These are phyloP conservation scores for Pseudocercospora fuligena DNA, from an alignment of 2,329 filamentous ascomycete genomes.

Conservation along the genomic window DNA sequence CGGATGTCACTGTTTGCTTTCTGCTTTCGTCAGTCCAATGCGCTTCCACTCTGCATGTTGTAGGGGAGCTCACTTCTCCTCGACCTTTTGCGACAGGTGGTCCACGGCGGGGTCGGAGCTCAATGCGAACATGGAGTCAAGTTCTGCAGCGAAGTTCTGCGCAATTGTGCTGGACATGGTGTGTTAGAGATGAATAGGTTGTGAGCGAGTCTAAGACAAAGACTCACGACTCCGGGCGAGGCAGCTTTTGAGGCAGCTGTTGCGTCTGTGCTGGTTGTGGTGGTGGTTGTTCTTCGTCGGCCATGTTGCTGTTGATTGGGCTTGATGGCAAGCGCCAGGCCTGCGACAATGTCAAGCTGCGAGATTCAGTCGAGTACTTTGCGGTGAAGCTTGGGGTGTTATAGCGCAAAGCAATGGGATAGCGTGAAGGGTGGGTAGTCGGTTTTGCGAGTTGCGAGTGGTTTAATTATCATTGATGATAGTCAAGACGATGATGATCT, in stretches of 20 bases:
- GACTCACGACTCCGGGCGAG: constrained; percentile 37
- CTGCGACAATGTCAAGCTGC: not conserved
- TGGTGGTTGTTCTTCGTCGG: constrained; percentile 17
- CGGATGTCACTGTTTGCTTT: constrained; percentile 76
- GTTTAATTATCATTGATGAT: not conserved
- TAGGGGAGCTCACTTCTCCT: constrained; percentile 72
- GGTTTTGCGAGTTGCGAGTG: not conserved
- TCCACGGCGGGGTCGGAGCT: constrained; percentile 71
- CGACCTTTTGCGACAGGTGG: constrained; percentile 73
- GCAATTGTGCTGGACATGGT: constrained; percentile 73
- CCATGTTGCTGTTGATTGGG: constrained; percentile 13
- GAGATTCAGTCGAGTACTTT: not conserved
- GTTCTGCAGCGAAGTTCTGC: constrained; percentile 80
- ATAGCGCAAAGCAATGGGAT: not conserved
- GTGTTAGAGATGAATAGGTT: not conserved
- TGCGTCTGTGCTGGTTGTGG: not conserved
- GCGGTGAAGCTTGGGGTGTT: not conserved
- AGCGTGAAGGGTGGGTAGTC: too few species aligned
- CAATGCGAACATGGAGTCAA: constrained; percentile 88
- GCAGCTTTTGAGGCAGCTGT: constrained; percentile 13
- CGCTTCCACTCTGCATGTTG: not conserved
- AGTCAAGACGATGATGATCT: not conserved
- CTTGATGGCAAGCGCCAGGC: constrained; percentile 2
- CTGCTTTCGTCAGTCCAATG: constrained; percentile 52
- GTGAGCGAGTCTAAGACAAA: not conserved